phyloP scores from a whole-genome alignment of 345 rosid genomes.

The Citrus inodora region DNA sequence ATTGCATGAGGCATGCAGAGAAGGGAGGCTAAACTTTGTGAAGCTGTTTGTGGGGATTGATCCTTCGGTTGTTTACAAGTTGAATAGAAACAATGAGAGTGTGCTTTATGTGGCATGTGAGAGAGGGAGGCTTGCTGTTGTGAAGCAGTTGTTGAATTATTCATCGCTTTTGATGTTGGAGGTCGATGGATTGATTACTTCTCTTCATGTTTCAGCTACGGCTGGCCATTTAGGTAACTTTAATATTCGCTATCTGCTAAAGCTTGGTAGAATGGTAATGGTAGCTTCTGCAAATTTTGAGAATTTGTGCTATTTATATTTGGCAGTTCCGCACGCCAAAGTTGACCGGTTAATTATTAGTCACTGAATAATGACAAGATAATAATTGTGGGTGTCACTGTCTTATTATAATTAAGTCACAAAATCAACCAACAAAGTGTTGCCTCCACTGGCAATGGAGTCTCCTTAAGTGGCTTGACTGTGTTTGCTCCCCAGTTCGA shows the following conservation, averaged over 20 bases:
- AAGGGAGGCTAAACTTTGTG: conserved; percentile 35
- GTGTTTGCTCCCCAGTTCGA: too few species aligned
- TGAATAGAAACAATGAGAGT: conserved; percentile 11
- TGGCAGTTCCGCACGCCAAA: not conserved
- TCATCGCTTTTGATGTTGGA: conserved; percentile 30
- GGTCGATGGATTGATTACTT: conserved; percentile 26
- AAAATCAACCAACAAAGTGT: too few species aligned
- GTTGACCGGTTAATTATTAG: not conserved
- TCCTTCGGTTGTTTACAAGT: conserved; percentile 20
- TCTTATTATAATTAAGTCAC: too few species aligned
- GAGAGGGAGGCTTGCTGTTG: conserved; percentile 31
- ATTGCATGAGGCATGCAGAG: conserved; percentile 43
- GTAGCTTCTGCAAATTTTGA: too few species aligned
- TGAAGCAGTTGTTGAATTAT: conserved; percentile 13
- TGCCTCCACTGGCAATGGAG: too few species aligned
- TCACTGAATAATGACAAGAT: not conserved
- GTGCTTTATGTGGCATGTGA: conserved; percentile 29
- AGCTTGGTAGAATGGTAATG: not conserved
- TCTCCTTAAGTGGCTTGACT: too few species aligned
- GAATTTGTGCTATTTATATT: not conserved
- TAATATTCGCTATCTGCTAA: not conserved
- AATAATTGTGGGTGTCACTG: not conserved
- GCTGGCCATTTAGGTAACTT: conserved; percentile 37
- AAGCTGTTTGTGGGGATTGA: conserved; percentile 28
- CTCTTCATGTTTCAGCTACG: conserved; percentile 39